Conservation (phyloP, 78 protist genomes). For the Dictyostelium firmibasis region DNA sequence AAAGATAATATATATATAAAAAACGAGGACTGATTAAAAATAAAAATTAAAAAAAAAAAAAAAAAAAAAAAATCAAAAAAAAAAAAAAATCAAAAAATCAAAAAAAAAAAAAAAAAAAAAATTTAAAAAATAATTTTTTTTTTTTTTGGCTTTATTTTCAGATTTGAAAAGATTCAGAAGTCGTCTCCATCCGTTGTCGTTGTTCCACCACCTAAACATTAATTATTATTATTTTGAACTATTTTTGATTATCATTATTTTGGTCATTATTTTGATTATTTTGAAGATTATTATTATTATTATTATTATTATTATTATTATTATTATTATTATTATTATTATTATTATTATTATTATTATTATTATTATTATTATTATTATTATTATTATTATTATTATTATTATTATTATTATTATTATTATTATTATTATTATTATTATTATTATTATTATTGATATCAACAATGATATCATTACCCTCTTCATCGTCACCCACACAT, state of each 20-base stretch:
- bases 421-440: neutral
- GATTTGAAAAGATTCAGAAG: neutral
- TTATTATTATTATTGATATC: neutral
- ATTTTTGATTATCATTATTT: too few relatives aligned
- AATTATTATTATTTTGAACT: too few relatives aligned
- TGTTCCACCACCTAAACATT: too few relatives aligned
- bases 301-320: too few relatives aligned
- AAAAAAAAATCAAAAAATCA: neutral
- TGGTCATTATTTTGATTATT: too few relatives aligned
- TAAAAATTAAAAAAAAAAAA: neutral
- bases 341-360: neutral
- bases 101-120: too few relatives aligned
- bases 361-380: neutral
- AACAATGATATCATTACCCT: neutral
- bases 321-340: too few relatives aligned
- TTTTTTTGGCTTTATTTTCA: neutral
- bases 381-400: neutral
- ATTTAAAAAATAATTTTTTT: neutral
- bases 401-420: neutral
- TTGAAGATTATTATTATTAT: too few relatives aligned
- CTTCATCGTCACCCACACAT: neutral
- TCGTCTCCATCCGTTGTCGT: neutral
- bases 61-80: neutral
- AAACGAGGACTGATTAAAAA: neutral
- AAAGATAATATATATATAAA: neutral